A percentile compares a stretch with the other conserved stretches of the same genome.
These are phyloP conservation scores for Silene latifolia DNA, from an alignment of 148 eudicot species.

Conservation along the genomic window DNA sequence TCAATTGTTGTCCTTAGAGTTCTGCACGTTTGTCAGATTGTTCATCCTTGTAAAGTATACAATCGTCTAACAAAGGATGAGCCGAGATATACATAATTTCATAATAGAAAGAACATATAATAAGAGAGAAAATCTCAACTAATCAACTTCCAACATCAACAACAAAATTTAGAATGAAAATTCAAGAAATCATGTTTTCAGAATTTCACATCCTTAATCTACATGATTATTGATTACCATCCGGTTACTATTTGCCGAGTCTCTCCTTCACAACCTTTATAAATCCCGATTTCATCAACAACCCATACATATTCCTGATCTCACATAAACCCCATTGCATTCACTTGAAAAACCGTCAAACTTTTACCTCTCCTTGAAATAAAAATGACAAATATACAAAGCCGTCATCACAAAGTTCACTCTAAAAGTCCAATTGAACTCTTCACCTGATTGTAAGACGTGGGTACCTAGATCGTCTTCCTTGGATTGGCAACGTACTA, in stretches of 20 bases:
- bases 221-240: neutral
- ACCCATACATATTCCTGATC: constrained; percentile 1
- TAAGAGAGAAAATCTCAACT: neutral
- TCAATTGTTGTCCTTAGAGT: too few species aligned
- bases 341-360: constrained; percentile 6
- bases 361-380: neutral
- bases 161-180: too few species aligned
- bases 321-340: constrained; percentile 1
- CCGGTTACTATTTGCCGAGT: neutral
- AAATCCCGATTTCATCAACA: neutral
- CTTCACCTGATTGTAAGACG: constrained; percentile 1
- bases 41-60: too few species aligned
- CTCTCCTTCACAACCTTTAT: constrained; percentile 5
- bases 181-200: too few species aligned
- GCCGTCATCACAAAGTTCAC: constrained; percentile 1
- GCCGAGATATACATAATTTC: too few species aligned
- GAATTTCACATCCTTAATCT: neutral
- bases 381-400: constrained; percentile 16
- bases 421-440: constrained; percentile 7
- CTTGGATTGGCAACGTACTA: constrained; percentile 13
- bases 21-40: too few species aligned
- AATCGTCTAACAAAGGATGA: too few species aligned
- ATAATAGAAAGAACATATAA: neutral
- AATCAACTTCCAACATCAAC: neutral
- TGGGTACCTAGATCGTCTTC: constrained; percentile 18